Conservation (phyloP, 106 monocot species). For the Gastrodia elata region DNA sequence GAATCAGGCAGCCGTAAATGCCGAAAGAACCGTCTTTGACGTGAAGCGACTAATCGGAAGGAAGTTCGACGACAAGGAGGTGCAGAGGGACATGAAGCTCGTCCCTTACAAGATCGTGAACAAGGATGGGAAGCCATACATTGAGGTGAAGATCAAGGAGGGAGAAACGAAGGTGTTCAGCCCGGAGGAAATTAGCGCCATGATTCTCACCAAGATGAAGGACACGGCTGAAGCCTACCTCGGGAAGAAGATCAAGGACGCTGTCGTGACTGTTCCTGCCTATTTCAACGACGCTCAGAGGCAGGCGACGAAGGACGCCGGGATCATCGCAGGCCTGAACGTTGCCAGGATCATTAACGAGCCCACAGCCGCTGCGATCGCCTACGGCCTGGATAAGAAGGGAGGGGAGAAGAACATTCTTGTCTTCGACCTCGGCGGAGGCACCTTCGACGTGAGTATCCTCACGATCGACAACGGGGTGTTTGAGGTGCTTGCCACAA, state of each 20-base stretch:
- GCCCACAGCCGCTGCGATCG: constrained; percentile 31
- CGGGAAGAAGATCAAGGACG: constrained; percentile 33
- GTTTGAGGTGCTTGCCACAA: constrained; percentile 26
- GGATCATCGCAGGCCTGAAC: constrained; percentile 22
- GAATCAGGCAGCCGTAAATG: constrained; percentile 30
- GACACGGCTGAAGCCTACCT: constrained; percentile 30
- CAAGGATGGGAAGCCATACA: constrained; percentile 28
- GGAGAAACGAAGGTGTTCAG: constrained; percentile 26
- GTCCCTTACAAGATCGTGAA: constrained; percentile 30
- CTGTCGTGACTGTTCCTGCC: constrained; percentile 32
- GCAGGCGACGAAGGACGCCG: constrained; percentile 32
- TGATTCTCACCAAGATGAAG: constrained; percentile 27
- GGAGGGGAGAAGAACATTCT: constrained; percentile 35
- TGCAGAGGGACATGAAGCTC: constrained; percentile 27
- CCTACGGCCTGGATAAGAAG: constrained; percentile 29
- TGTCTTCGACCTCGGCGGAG: constrained; percentile 27
- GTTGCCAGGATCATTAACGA: constrained; percentile 29
- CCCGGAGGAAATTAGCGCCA: constrained; percentile 29
- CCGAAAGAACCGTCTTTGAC: constrained; percentile 35
- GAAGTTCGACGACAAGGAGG: constrained; percentile 31
- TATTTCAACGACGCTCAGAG: constrained; percentile 39
- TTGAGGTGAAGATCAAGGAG: constrained; percentile 25
- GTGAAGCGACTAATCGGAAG: constrained; percentile 37
- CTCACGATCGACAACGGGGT: constrained; percentile 26
- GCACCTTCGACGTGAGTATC: constrained; percentile 31